Evolutionary conservation across 495 filamentous ascomycete genomes (phyloP).

Genomic region (Penicillium coffeae): DNA sequence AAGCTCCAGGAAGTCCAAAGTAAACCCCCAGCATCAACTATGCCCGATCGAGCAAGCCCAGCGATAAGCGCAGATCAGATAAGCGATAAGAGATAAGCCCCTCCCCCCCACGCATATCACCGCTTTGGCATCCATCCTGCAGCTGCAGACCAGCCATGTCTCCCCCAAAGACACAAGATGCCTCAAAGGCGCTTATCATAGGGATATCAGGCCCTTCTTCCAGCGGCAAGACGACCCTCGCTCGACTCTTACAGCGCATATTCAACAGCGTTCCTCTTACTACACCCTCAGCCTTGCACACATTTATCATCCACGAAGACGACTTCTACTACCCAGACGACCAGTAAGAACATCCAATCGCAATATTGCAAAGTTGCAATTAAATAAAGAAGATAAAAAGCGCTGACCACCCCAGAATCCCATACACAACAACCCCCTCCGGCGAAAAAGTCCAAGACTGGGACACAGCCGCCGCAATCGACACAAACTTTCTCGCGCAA

Average conservation of each 20-base stretch:
- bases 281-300: constrained; percentile 19
- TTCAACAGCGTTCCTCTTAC: constrained; percentile 40
- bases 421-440: constrained; percentile 38
- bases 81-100: no score
- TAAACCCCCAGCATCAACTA: no score
- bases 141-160: not conserved
- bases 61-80: no score
- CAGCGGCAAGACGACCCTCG: constrained; percentile 76
- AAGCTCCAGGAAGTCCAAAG: no score
- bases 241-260: constrained; percentile 67
- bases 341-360: constrained; percentile 43
- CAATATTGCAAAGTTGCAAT: not conserved
- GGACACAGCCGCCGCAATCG: constrained; percentile 76
- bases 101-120: no score
- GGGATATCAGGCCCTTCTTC: constrained; percentile 73
- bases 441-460: constrained; percentile 67
- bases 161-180: not conserved
- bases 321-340: constrained; percentile 83
- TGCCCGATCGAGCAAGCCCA: no score
- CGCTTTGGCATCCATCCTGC: no score
- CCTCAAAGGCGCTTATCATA: constrained; percentile 50
- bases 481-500: constrained; percentile 57
- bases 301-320: constrained; percentile 85
- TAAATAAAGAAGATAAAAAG: not conserved
- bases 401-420: constrained; percentile 39